These are phyloP conservation scores for Stygiomarasmius scandens DNA, from an alignment of 1,284 basidiomycete species.

Conservation along the genomic window DNA sequence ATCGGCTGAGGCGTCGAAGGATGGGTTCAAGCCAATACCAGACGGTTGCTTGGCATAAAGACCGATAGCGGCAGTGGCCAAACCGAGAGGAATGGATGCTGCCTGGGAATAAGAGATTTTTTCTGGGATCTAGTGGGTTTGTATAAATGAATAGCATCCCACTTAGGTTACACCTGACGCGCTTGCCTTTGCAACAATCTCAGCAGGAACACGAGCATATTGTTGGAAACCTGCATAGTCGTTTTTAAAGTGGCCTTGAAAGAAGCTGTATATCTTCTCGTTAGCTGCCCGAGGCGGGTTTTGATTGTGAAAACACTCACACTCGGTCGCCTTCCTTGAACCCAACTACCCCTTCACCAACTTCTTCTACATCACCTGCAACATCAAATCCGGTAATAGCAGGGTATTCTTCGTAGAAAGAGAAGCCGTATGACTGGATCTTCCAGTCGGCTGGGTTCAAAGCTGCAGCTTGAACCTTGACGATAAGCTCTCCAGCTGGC, in stretches of 20 bases:
- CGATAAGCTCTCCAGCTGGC: constrained; percentile 42
- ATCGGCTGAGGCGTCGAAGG: constrained; percentile 33
- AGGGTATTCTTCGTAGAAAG: constrained; percentile 34
- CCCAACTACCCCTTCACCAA: constrained; percentile 53
- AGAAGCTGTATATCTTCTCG: constrained; percentile 35
- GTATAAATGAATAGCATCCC: not conserved
- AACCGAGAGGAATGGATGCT: constrained; percentile 41
- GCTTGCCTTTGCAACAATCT: constrained; percentile 45
- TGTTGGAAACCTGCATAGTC: constrained; percentile 52
- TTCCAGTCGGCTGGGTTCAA: constrained; percentile 57
- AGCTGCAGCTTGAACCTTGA: constrained; percentile 42
- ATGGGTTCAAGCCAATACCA: constrained; percentile 33
- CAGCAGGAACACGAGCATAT: constrained; percentile 43
- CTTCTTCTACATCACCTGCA: constrained; percentile 54
- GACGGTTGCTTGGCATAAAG: constrained; percentile 36
- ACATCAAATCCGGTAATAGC: constrained; percentile 59
- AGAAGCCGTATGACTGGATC: constrained; percentile 29
- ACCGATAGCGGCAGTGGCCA: constrained; percentile 39
- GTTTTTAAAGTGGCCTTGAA: constrained; percentile 39
- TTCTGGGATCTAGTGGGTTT: constrained; percentile 5
- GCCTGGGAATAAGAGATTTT: constrained; percentile 42
- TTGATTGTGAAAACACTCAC: constrained; percentile 35
- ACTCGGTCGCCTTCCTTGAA: constrained; percentile 62
- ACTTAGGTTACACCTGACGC: not conserved
- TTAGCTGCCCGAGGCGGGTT: not conserved